Percentiles rank a stretch among this genome's conserved stretches.
phyloP scores from a whole-genome alignment of 768 basidiomycete species.

The Calocybe indica region DNA sequence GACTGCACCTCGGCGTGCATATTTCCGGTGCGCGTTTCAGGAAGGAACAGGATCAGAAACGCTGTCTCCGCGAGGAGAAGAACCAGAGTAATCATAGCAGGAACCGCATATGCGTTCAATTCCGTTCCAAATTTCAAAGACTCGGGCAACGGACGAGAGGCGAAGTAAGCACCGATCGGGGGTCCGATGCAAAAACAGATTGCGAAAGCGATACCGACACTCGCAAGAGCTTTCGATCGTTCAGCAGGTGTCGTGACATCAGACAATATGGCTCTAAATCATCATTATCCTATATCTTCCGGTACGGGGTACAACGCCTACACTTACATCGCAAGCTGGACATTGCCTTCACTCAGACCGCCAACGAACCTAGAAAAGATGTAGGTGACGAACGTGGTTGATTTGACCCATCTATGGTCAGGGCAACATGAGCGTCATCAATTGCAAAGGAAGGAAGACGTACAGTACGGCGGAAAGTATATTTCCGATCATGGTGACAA shows the following conservation, averaged over 20 bases:
- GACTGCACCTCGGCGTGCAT: background rate
- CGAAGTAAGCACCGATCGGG: conserved; percentile 94
- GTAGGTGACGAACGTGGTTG: conserved; percentile 86
- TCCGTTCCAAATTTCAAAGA: conserved; percentile 53
- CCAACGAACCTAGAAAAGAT: conserved; percentile 88
- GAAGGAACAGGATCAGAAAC: conserved; percentile 70
- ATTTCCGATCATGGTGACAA: conserved; percentile 90
- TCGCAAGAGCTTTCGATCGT: conserved; percentile 80
- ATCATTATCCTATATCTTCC: conserved; percentile 1
- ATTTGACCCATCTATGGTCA: conserved; percentile 72
- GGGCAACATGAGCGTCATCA: background rate
- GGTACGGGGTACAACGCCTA: background rate
- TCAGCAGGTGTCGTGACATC: conserved; percentile 80
- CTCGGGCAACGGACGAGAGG: conserved; percentile 71
- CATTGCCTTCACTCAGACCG: conserved; percentile 94
- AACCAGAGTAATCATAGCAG: conserved; percentile 78
- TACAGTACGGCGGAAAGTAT: conserved; percentile 84
- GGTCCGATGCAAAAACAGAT: conserved; percentile 93
- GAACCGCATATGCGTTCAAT: conserved; percentile 86
- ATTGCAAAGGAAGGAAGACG: conserved; percentile 18
- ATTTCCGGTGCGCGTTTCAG: conserved; percentile 62
- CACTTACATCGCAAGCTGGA: conserved; percentile 88
- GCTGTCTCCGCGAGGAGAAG: conserved; percentile 75
- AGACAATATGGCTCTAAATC: conserved; percentile 79
- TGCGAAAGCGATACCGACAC: conserved; percentile 95